Conservation (phyloP, 2,329 filamentous ascomycete genomes). For the Chaetomiaceae sp. region DNA sequence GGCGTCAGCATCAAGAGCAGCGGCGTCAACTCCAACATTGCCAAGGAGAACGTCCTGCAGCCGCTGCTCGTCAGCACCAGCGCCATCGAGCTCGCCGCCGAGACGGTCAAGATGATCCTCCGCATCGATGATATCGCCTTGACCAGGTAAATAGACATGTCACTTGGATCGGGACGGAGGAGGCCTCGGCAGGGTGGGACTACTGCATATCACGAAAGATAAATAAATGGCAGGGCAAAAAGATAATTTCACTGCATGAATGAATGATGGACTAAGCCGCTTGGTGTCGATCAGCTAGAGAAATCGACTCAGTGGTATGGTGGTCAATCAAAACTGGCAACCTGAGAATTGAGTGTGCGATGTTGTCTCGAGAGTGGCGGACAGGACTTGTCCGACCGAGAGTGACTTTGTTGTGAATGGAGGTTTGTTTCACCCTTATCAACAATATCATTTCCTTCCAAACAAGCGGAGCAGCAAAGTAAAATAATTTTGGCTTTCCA, state of each 20-base stretch:
- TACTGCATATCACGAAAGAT: not conserved
- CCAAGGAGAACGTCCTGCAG: conserved; percentile 94
- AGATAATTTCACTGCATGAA: conserved; percentile 4
- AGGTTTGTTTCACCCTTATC: no score
- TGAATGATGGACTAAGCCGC: conserved; percentile 3
- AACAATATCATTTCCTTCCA: no score
- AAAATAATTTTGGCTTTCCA: no score
- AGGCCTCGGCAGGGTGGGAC: not conserved
- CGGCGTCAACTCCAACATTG: conserved; percentile 94
- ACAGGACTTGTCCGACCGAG: no score
- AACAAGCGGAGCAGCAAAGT: no score
- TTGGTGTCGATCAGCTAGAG: not conserved
- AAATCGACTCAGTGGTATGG: not conserved
- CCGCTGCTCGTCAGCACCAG: conserved; percentile 95
- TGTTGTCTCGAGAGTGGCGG: no score
- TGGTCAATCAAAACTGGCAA: no score
- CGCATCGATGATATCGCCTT: conserved; percentile 64
- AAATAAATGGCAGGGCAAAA: not conserved
- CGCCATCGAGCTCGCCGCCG: conserved; percentile 91
- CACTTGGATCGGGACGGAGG: not conserved
- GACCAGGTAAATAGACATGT: conserved; percentile 44
- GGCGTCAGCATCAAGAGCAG: conserved; percentile 98
- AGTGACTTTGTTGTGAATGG: no score
- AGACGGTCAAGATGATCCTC: conserved; percentile 94
- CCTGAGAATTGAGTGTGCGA: no score